Base-by-base conservation (phyloP, 164 flowering plant species). In the Vitis amurensis region DNA sequence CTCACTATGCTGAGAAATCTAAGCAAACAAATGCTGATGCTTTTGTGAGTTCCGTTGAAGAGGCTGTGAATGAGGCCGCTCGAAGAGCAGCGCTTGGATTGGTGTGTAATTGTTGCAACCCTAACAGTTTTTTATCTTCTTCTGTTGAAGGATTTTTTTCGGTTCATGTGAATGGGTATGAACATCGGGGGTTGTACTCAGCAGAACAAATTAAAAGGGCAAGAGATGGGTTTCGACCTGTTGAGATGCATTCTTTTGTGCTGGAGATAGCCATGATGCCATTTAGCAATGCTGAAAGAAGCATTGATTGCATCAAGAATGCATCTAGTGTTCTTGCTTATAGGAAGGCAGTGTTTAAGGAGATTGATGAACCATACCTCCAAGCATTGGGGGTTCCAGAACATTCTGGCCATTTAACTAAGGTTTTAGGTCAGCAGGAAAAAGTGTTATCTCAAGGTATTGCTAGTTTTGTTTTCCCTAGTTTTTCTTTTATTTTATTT, bases 291-390 rank as follows among this genome's bases (percentile, higher is more conserved):
- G 88, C 83, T 19, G 65, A 70, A 3, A 66, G 23, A 59, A 78
- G 67, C 73, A 61, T 93, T 44, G 82, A 84, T 52, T 81, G 82
- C 71, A 66, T 87, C 11, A 80, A 85, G 79, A 78, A 82, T 60
- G 82, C 77, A 77, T 89, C 99, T 27, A 78, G 72, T 0, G 76
- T 81, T 51, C 73, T 80, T 74, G 87, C 91, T 64, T 87, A 82
- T 52, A 88, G 99, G 15, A 91, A 79, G 78, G 91, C 93, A 23
- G 79, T 85, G 30, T 96, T 81, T 74, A 97, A 93, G 75, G 97
- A 96, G 83, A 87, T 79, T 74, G 99, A 96, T 75, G 97, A 88
- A 71, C 91, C 99, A 0, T 96, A 92, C 86, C 89, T 93, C 2
- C 89, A 96, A 79, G 99, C 98, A 14, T 93, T 96, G 81, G 95